Conservation (phyloP, 163 green algal species). For the Smithsoniella earleae region DNA sequence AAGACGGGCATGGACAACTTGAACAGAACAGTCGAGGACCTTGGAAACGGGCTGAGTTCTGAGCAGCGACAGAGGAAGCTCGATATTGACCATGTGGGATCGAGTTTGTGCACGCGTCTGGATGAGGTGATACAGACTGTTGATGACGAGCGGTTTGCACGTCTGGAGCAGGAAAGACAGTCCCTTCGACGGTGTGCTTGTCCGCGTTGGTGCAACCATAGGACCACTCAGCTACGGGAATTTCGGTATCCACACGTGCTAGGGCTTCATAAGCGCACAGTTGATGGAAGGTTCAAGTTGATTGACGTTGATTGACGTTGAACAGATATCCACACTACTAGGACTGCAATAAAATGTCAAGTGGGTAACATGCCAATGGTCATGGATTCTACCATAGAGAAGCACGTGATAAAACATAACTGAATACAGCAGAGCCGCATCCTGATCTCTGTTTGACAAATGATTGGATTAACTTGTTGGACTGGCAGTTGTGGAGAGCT, state of each 20-base stretch:
- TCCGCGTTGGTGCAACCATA: not conserved
- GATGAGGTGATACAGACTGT: slow-evolving; percentile 29
- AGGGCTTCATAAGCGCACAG: not conserved
- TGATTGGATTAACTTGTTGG: too few species aligned
- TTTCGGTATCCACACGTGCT: not conserved
- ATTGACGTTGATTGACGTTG: too few species aligned
- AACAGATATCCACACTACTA: too few species aligned
- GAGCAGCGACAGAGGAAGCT: slow-evolving; percentile 19
- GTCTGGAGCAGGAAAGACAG: slow-evolving; percentile 14
- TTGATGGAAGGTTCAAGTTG: too few species aligned
- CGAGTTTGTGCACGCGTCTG: slow-evolving; percentile 3
- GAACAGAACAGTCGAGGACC: not conserved
- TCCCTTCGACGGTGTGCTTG: slow-evolving; percentile 8
- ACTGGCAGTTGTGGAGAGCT: too few species aligned
- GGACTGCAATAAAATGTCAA: too few species aligned
- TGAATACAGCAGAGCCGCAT: too few species aligned
- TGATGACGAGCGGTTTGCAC: slow-evolving; percentile 23
- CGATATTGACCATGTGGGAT: slow-evolving; percentile 20
- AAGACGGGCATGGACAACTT: not conserved
- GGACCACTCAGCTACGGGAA: not conserved
- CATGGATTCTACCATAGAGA: too few species aligned
- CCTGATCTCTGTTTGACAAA: too few species aligned
- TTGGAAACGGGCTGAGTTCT: not conserved
- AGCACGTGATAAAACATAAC: too few species aligned
- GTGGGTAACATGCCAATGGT: too few species aligned